Conservation (phyloP, 2,329 filamentous ascomycete genomes). For the Cladophialophora chaetospira region DNA sequence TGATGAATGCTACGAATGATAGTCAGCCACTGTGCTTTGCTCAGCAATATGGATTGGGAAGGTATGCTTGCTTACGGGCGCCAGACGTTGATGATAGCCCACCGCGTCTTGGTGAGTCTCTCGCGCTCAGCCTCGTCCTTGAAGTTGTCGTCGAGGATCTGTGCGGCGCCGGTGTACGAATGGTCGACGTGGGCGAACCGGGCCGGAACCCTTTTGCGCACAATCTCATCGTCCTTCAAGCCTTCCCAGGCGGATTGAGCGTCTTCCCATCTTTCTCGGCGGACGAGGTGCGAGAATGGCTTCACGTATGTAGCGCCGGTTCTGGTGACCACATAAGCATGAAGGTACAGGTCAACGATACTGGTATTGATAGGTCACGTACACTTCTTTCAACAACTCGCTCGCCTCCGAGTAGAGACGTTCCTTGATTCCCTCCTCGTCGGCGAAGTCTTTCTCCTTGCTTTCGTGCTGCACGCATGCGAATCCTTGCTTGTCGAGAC, state of each 20-base stretch:
- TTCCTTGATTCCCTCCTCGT: conserved; percentile 43
- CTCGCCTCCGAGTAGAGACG: conserved; percentile 51
- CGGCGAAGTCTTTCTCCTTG: conserved; percentile 44
- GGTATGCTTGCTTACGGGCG: conserved; percentile 39
- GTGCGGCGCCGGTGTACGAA: conserved; percentile 47
- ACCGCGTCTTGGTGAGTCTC: conserved; percentile 43
- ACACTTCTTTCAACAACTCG: conserved; percentile 45
- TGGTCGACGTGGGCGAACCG: conserved; percentile 54
- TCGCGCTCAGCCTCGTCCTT: conserved; percentile 35
- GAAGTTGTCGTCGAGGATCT: conserved; percentile 46
- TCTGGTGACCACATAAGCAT: background rate
- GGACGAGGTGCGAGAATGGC: conserved; percentile 10
- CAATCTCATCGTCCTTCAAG: conserved; percentile 40
- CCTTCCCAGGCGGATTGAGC: conserved; percentile 33
- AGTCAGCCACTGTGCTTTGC: background rate
- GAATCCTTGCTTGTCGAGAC: conserved; percentile 50
- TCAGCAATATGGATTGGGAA: background rate
- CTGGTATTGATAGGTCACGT: no score
- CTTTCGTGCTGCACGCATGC: conserved; percentile 44
- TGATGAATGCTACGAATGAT: conserved; percentile 36
- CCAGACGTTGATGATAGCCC: conserved; percentile 55
- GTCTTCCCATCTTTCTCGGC: conserved; percentile 1
- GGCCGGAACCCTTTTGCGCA: conserved; percentile 43
- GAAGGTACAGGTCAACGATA: background rate
- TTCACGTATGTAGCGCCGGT: conserved; percentile 13